Percentiles rank a stretch among this genome's conserved stretches.
Conservation (phyloP, 106 monocot species). For the Dendrobium nobile region DNA sequence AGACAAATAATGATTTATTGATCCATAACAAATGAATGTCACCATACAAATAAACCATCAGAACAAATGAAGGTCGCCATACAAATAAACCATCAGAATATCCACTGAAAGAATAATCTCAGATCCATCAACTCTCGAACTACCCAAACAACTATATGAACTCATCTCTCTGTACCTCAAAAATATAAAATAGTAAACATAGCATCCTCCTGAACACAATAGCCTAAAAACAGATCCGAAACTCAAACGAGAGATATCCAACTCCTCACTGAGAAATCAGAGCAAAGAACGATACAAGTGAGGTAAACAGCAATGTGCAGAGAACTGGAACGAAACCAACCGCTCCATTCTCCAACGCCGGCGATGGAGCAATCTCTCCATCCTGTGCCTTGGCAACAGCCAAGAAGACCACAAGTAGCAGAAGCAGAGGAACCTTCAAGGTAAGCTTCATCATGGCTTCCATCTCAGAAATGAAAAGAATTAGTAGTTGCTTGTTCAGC, state of each 20-base stretch:
- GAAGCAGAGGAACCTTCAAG: background rate
- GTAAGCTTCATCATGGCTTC: background rate
- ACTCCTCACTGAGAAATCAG: background rate
- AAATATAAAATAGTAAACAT: background rate
- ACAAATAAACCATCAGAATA: background rate
- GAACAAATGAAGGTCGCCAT: background rate
- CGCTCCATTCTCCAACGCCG: slow-evolving; percentile 4
- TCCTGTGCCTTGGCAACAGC: background rate
- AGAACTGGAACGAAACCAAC: background rate
- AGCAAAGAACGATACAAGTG: background rate
- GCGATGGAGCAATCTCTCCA: background rate
- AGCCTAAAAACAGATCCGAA: background rate
- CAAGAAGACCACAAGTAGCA: background rate
- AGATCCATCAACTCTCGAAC: background rate
- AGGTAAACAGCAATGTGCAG: background rate
- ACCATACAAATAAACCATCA: background rate
- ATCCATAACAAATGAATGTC: background rate
- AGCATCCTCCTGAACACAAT: background rate
- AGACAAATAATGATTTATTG: background rate
- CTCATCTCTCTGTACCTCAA: background rate
- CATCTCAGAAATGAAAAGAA: background rate
- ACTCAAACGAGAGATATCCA: background rate
- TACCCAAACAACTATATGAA: background rate
- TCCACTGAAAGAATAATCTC: slow-evolving; percentile 3
- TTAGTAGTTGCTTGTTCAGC: too few relatives aligned